Evolutionary conservation across 345 rosid genomes (phyloP), one percentile per base, ranked within the genome.

Genomic region (Sisymbrium altissimum): DNA sequence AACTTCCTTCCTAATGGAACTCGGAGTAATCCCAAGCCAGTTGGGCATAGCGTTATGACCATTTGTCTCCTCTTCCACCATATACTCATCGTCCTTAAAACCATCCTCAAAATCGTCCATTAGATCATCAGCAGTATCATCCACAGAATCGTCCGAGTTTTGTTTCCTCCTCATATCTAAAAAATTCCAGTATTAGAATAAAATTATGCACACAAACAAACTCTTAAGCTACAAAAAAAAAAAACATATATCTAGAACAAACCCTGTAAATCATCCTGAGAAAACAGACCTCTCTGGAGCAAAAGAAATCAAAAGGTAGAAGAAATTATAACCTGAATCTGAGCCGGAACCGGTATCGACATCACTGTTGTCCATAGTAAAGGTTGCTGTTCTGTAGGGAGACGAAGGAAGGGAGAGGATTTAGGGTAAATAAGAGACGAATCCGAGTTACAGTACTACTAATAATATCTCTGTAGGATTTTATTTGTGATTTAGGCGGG

Each of bases 401-500:
- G 62, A 60, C 9, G 49, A 49, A 17, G 62, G 0, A 25, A 23
- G 35, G 5, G 32, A 39, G 56, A 21, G 7, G 27, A 0, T 4
- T 35, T 73, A 43, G 48, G 77, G 70, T 64, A 32, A 71, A 15
- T 7, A 46, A 36, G 14, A 23, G 75, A 44, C 48, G 40, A 13
- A 38, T 49, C 32, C n/a, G 40, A 50, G 25, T 36, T 61, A 1
- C 41, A 12, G 40, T 68, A 15, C 18, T 3, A 17, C 30, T 1
- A 25, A 25, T 25, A 25, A 19, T 30, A 1, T 29, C 36, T 68
- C 33, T 67, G 11, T 39, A 23, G 58, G 70, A 49, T 66, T 54
- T 27, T 49, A 7, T 32, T 17, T 7, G 7, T 69, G 21, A 70
- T 70, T 59, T 59, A 23, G 49, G 74, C 61, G 68, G 75, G 68